Percentiles rank a stretch among this genome's conserved stretches.
phyloP scores from a whole-genome alignment of 108 stramenopile species.

The Mediolabrus comicus region DNA sequence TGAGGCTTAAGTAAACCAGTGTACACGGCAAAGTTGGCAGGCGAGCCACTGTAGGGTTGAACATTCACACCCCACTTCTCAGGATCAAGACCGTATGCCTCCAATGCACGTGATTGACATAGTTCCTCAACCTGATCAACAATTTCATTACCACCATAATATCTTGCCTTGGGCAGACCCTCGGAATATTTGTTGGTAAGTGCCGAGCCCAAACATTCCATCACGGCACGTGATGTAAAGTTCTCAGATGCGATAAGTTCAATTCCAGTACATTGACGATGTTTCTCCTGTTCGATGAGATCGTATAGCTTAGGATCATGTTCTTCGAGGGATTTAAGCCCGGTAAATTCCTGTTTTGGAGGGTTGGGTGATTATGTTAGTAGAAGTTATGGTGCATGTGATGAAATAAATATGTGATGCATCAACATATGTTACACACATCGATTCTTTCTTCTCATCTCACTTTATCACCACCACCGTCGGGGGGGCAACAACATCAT shows the following conservation, averaged over 20 bases:
- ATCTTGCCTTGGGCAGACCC: conserved; percentile 97
- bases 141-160: conserved; percentile 98
- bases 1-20: conserved; percentile 96
- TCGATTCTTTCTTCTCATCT: not conserved
- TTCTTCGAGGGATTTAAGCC: conserved; percentile 88
- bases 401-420: not conserved
- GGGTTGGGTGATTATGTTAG: not conserved
- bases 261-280: conserved; percentile 93
- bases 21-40: conserved; percentile 99
- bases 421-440: not conserved
- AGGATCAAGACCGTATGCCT: conserved; percentile 94
- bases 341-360: conserved; percentile 74
- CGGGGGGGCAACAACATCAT: not conserved
- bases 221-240: conserved; percentile 97
- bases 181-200: conserved; percentile 99
- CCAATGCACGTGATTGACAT: conserved; percentile 93
- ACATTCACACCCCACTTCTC: conserved; percentile 99
- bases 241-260: conserved; percentile 99
- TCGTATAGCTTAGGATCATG: conserved; percentile 97
- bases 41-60: conserved; percentile 94
- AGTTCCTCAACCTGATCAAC: conserved; percentile 97
- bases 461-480: not conserved
- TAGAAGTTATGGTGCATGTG: not conserved
- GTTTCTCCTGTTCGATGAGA: conserved; percentile 94
- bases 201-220: conserved; percentile 98